Evolutionary conservation across 257 asterid species (phyloP).

Genomic region (Solanum clarkiae): DNA sequence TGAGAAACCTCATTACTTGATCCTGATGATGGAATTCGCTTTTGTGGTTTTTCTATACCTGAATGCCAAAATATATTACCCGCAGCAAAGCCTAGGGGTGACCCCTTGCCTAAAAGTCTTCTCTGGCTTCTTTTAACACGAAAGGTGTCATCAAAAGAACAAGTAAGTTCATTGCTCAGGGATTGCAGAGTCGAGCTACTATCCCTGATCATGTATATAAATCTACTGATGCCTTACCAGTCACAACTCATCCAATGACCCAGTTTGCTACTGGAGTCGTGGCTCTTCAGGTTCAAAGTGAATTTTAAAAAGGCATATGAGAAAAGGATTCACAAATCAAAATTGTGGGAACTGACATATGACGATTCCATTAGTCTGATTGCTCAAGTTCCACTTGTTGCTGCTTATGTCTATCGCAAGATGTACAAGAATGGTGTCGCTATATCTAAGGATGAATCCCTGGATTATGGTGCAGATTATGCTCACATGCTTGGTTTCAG

Average conservation of each 20-base stretch:
- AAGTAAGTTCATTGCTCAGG: slow-evolving; percentile 81
- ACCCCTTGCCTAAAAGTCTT: slow-evolving; percentile 96
- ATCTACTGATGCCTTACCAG: slow-evolving; percentile 67
- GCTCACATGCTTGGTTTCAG: slow-evolving; percentile 94
- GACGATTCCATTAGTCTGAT: slow-evolving; percentile 95
- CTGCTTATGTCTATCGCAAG: slow-evolving; percentile 90
- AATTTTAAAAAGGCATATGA: slow-evolving; percentile 96
- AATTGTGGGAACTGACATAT: slow-evolving; percentile 92
- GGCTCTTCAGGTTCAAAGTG: slow-evolving; percentile 99
- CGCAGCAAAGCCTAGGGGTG: slow-evolving; percentile 81
- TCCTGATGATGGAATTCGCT: slow-evolving; percentile 98
- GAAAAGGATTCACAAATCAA: slow-evolving; percentile 88
- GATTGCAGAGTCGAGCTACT: slow-evolving; percentile 72
- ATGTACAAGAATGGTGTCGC: slow-evolving; percentile 72
- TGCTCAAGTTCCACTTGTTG: slow-evolving; percentile 86
- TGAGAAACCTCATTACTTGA: slow-evolving; percentile 99
- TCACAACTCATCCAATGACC: slow-evolving; percentile 89
- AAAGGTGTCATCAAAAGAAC: slow-evolving; percentile 90
- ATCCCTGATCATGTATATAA: slow-evolving; percentile 82
- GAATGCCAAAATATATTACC: slow-evolving; percentile 94
- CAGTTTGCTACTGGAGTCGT: slow-evolving; percentile 88
- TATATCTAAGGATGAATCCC: slow-evolving; percentile 64
- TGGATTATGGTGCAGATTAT: slow-evolving; percentile 90
- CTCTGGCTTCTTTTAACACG: slow-evolving; percentile 98
- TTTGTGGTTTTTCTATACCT: slow-evolving; percentile 89